Percentiles rank a stretch among this genome's conserved stretches.
Conservation (phyloP, 177 flowering plant species). For the Tripterygium wilfordii region DNA sequence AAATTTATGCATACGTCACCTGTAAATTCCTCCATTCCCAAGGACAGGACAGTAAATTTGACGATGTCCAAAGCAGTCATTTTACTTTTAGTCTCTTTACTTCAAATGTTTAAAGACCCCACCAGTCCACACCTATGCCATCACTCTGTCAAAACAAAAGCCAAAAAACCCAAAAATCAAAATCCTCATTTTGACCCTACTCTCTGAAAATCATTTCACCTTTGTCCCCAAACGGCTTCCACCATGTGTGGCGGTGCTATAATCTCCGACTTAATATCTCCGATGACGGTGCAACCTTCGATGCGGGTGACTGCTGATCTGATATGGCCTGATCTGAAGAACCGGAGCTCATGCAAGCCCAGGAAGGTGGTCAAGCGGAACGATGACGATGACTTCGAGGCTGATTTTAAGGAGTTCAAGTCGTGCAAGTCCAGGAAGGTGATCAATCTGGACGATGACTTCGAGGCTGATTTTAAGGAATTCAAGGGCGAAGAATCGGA, state of each 20-base stretch:
- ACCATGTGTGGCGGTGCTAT: constrained; percentile 98
- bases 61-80: too few relatives aligned
- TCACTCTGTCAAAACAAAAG: too few relatives aligned
- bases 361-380: constrained; percentile 14
- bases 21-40: too few relatives aligned
- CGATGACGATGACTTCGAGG: constrained; percentile 83
- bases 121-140: too few relatives aligned
- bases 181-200: neutral
- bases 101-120: too few relatives aligned
- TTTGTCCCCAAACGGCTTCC: too few relatives aligned
- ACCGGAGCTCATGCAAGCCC: constrained; percentile 7
- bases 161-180: too few relatives aligned
- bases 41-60: constrained; percentile 1
- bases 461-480: constrained; percentile 87
- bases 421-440: too few relatives aligned
- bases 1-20: too few relatives aligned
- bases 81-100: too few relatives aligned
- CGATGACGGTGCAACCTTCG: constrained; percentile 15
- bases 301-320: constrained; percentile 47
- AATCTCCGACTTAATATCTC: constrained; percentile 73
- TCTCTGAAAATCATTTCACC: neutral
- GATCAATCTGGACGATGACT: constrained; percentile 48
- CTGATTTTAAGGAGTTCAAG: constrained; percentile 79
- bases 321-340: constrained; percentile 48
- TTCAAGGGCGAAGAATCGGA: constrained; percentile 67